phyloP scores from a whole-genome alignment of 176 grass and related monocot species.

The Avena atlantica region DNA sequence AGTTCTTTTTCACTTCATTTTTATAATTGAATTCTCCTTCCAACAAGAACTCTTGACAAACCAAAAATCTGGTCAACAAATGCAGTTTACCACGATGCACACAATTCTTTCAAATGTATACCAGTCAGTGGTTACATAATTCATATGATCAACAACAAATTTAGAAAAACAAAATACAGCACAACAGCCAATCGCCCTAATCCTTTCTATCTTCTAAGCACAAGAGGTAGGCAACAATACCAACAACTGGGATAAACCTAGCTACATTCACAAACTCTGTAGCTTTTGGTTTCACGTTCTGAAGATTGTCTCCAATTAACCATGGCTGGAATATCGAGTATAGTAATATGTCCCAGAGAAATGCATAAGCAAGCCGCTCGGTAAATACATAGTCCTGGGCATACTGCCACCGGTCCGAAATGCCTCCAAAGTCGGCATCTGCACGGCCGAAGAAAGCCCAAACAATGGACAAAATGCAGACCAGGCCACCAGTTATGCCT shows the following conservation, averaged over 20 bases:
- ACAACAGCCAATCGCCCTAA: background rate
- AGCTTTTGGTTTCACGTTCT: constrained; percentile 60
- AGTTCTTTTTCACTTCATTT: no score
- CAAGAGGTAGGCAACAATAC: constrained; percentile 71
- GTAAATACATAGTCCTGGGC: constrained; percentile 60
- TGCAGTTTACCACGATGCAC: background rate
- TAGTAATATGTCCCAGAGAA: constrained; percentile 84
- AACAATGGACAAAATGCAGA: constrained; percentile 60
- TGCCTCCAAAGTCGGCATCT: constrained; percentile 59
- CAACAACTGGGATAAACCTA: constrained; percentile 79
- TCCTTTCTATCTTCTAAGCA: constrained; percentile 48
- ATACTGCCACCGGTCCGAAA: constrained; percentile 67
- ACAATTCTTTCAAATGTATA: constrained; percentile 7
- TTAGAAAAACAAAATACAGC: background rate
- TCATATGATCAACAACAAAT: background rate
- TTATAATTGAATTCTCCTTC: no score
- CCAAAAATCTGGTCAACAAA: background rate
- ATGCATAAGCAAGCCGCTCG: constrained; percentile 80
- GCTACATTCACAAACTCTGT: constrained; percentile 49
- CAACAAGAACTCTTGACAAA: no score
- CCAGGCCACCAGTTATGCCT: constrained; percentile 54
- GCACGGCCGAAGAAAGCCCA: constrained; percentile 71
- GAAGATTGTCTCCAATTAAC: constrained; percentile 83
- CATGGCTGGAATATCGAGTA: constrained; percentile 92
- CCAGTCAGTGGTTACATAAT: background rate